Percentiles rank a stretch among this genome's conserved stretches.
These are phyloP conservation scores for Fusarium anthophilum DNA, from an alignment of 2,329 filamentous ascomycete genomes.

Conservation along the genomic window DNA sequence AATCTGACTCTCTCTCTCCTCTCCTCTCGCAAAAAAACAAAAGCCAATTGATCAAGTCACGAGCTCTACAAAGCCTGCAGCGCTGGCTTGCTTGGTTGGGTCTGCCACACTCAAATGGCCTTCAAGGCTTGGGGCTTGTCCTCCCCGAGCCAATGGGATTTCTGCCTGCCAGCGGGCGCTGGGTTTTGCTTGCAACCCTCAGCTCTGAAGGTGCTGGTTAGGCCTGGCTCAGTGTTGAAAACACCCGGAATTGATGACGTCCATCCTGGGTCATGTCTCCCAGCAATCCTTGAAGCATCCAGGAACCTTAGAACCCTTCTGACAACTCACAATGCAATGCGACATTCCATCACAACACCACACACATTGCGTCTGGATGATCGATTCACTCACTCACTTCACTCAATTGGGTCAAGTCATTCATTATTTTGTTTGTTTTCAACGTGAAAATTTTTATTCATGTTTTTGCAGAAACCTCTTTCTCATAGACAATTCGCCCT, in stretches of 20 bases:
- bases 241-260: constrained; percentile 18
- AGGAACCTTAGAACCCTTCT: constrained; percentile 28
- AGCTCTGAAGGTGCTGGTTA: constrained; percentile 1
- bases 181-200: constrained; percentile 10
- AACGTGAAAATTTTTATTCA: constrained; percentile 39
- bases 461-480: constrained; percentile 39
- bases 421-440: neutral
- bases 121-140: neutral
- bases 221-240: neutral
- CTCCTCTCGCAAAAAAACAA: neutral
- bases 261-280: constrained; percentile 31
- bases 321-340: constrained; percentile 18
- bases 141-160: constrained; percentile 21
- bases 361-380: neutral
- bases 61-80: constrained; percentile 28
- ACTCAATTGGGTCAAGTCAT: neutral
- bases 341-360: constrained; percentile 13
- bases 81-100: constrained; percentile 5
- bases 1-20: neutral
- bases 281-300: neutral
- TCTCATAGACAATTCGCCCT: constrained; percentile 36
- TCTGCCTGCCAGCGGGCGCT: constrained; percentile 19
- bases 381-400: neutral
- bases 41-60: constrained; percentile 27
- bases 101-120: constrained; percentile 18